Conservation (phyloP, 331 rosid species). For the Saraca asoca region DNA sequence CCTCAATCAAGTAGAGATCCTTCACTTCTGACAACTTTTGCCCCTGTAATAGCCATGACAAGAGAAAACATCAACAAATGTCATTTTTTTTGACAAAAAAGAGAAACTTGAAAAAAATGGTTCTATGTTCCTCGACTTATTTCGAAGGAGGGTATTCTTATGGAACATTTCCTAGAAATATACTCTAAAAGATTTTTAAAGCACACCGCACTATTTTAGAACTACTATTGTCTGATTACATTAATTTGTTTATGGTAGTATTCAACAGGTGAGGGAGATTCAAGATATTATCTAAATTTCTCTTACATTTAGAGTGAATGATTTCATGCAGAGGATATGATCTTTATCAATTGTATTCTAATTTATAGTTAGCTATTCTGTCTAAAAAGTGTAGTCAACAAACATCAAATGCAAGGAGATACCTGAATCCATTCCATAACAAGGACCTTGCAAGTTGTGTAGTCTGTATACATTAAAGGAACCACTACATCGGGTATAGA, state of each 20-base stretch:
- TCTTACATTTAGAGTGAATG: background rate
- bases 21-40: conserved; percentile 78
- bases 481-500: conserved; percentile 73
- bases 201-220: conserved; percentile 18
- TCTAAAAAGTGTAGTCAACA: conserved; percentile 25
- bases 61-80: conserved; percentile 27
- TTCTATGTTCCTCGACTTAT: conserved; percentile 13
- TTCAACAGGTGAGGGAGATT: conserved; percentile 27
- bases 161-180: conserved; percentile 10
- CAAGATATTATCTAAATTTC: background rate
- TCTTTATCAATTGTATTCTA: conserved; percentile 1
- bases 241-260: conserved; percentile 16
- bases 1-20: conserved; percentile 95
- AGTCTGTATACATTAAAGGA: conserved; percentile 76
- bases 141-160: conserved; percentile 5
- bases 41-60: conserved; percentile 58
- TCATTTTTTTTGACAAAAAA: conserved; percentile 10
- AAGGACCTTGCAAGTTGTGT: conserved; percentile 81
- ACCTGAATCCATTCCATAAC: conserved; percentile 98
- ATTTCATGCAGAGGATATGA: conserved; percentile 24
- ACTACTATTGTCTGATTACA: conserved; percentile 22
- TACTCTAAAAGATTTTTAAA: conserved; percentile 9
- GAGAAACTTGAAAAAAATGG: background rate
- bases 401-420: conserved; percentile 30
- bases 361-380: background rate